Conservation (phyloP, 2,329 filamentous ascomycete species). For the Basipetospora chlamydospora region DNA sequence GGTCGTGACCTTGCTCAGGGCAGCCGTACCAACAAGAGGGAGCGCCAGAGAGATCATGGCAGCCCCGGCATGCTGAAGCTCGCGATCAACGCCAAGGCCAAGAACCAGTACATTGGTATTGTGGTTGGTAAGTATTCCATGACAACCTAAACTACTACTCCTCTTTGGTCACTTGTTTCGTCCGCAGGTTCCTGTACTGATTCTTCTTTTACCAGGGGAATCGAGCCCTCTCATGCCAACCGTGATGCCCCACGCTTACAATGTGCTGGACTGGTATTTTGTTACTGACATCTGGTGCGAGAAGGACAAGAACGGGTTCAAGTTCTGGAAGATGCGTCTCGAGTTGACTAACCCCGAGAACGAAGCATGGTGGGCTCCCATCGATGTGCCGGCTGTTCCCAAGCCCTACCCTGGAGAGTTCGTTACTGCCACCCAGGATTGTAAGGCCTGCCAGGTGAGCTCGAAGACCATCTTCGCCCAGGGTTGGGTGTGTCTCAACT, state of each 20-base stretch:
- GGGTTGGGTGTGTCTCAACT: slow-evolving; percentile 17
- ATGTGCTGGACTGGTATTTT: slow-evolving; percentile 54
- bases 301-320: slow-evolving; percentile 22
- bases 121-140: slow-evolving; percentile 22
- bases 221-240: slow-evolving; percentile 32
- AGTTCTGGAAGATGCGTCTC: slow-evolving; percentile 42
- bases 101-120: slow-evolving; percentile 21
- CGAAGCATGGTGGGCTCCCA: slow-evolving; percentile 39
- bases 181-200: neutral
- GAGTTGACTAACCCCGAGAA: slow-evolving; percentile 41
- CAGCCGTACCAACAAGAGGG: slow-evolving; percentile 6
- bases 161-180: neutral
- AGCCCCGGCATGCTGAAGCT: neutral
- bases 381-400: slow-evolving; percentile 14
- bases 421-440: slow-evolving; percentile 14
- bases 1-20: slow-evolving; percentile 3
- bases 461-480: slow-evolving; percentile 23
- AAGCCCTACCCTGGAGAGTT: slow-evolving; percentile 17
- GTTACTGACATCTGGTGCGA: slow-evolving; percentile 57
- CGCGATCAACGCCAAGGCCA: slow-evolving; percentile 41
- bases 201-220: no score
- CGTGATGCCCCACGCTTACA: slow-evolving; percentile 42
- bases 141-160: no score
- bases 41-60: slow-evolving; percentile 10
- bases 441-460: slow-evolving; percentile 21